phyloP scores from a whole-genome alignment of 371 early-diverging fungal genomes.

The Apophysomyces variabilis region DNA sequence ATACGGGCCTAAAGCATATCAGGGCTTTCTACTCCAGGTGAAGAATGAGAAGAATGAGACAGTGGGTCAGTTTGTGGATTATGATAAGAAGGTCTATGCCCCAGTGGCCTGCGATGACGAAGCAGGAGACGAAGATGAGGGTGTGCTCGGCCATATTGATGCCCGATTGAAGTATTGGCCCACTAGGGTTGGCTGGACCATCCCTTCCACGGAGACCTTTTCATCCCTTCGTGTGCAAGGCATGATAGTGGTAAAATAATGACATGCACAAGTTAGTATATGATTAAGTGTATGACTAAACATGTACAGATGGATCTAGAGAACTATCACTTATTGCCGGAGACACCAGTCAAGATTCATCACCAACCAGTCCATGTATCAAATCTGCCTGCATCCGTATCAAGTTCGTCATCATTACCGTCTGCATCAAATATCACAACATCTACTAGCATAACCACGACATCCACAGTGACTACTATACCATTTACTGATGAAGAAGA shows the following conservation, averaged over 20 bases:
- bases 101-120: constrained; percentile 55
- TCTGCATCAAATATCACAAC: background rate
- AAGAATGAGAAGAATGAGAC: constrained; percentile 42
- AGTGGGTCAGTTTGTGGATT: constrained; percentile 44
- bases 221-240: constrained; percentile 37
- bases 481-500: constrained; percentile 11
- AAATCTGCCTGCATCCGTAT: background rate
- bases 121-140: constrained; percentile 31
- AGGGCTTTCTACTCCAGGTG: constrained; percentile 46
- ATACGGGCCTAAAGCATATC: constrained; percentile 35
- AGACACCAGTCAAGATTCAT: constrained; percentile 34
- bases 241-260: constrained; percentile 49
- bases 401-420: background rate
- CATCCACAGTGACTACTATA: background rate
- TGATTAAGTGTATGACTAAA: too few relatives aligned
- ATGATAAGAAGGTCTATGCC: constrained; percentile 30
- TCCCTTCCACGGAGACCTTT: constrained; percentile 20
- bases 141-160: constrained; percentile 48
- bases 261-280: too few relatives aligned
- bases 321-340: constrained; percentile 48
- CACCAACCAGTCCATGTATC: constrained; percentile 4
- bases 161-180: constrained; percentile 48
- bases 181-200: constrained; percentile 38
- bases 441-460: background rate
- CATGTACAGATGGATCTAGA: constrained; percentile 47